A percentile compares a stretch with the other conserved stretches of the same genome.
Evolutionary conservation across 352 stramenopile species (phyloP).

Genomic region (Nothophytophthora sp.): DNA sequence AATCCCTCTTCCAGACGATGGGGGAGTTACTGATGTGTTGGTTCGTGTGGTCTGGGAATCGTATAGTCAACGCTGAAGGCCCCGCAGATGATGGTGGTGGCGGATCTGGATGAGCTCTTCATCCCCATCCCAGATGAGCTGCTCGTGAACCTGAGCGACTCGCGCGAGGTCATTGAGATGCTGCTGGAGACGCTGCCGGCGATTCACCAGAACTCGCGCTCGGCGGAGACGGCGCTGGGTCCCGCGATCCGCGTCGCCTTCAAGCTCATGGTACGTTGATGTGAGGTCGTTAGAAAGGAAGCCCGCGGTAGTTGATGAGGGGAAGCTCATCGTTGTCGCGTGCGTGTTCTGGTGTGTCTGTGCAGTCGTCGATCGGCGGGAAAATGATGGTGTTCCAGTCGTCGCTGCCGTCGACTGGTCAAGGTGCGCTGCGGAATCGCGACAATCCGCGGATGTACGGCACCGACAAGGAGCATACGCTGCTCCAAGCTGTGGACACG

Average conservation of each 20-base stretch:
- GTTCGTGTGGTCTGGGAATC: too few relatives aligned
- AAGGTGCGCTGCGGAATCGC: constrained; percentile 80
- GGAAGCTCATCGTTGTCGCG: constrained; percentile 28
- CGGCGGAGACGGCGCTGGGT: constrained; percentile 78
- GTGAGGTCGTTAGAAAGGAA: constrained; percentile 1
- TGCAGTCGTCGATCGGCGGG: constrained; percentile 78
- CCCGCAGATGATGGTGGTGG: constrained; percentile 90
- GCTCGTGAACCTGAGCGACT: constrained; percentile 97
- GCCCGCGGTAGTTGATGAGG: constrained; percentile 62
- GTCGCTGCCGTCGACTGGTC: constrained; percentile 73
- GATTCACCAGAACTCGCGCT: constrained; percentile 86
- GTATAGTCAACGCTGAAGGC: constrained; percentile 74
- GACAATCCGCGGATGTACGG: constrained; percentile 82
- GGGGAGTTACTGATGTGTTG: too few relatives aligned
- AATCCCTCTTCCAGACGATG: too few relatives aligned
- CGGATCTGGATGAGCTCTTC: constrained; percentile 88
- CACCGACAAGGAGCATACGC: constrained; percentile 89
- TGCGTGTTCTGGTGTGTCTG: not conserved
- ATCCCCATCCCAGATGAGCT: constrained; percentile 96
- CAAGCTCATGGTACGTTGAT: constrained; percentile 96
- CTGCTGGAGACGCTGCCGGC: constrained; percentile 95
- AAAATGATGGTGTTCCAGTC: constrained; percentile 92
- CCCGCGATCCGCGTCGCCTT: constrained; percentile 95
- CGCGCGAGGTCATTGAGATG: constrained; percentile 91
- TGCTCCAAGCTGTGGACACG: constrained; percentile 89